These are phyloP conservation scores for Microcyclosporella mali DNA, from an alignment of 2,329 filamentous ascomycete species.

Conservation along the genomic window DNA sequence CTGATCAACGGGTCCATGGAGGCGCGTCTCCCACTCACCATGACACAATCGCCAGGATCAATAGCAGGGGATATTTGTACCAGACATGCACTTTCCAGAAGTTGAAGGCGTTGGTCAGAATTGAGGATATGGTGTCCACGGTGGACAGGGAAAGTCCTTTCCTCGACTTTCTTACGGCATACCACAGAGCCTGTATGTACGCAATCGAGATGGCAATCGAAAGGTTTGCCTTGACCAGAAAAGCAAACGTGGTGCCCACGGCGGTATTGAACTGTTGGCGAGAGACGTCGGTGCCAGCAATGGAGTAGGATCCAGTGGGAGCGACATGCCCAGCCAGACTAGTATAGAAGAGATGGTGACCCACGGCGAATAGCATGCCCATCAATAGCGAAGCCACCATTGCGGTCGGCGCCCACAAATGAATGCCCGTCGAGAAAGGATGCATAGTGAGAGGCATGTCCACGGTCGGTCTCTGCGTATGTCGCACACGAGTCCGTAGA, in stretches of 20 bases:
- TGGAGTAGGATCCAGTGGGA: not conserved
- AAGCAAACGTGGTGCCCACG: slow-evolving; percentile 19
- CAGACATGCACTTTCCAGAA: not conserved
- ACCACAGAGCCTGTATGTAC: slow-evolving; percentile 18
- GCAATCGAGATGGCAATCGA: slow-evolving; percentile 8
- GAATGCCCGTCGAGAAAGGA: no score
- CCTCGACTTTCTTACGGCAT: not conserved
- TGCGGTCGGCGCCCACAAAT: no score
- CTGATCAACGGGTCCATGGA: not conserved
- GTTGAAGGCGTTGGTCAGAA: not conserved
- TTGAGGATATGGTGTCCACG: slow-evolving; percentile 2
- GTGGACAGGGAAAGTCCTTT: not conserved
- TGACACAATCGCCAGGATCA: not conserved
- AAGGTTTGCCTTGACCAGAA: slow-evolving; percentile 14
- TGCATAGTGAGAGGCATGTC: no score
- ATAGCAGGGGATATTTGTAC: not conserved
- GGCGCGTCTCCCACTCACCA: not conserved
- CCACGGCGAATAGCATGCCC: slow-evolving; percentile 8
- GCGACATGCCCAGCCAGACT: slow-evolving; percentile 1
- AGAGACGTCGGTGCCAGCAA: slow-evolving; percentile 2
- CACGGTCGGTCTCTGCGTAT: no score
- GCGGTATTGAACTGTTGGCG: slow-evolving; percentile 14
- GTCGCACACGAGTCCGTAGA: no score
- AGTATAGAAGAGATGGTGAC: slow-evolving; percentile 18
- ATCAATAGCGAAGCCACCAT: no score